Evolutionary conservation across 768 basidiomycete genomes (phyloP), one percentile per base, ranked within the genome.

Genomic region (Collybiopsis confluens): DNA sequence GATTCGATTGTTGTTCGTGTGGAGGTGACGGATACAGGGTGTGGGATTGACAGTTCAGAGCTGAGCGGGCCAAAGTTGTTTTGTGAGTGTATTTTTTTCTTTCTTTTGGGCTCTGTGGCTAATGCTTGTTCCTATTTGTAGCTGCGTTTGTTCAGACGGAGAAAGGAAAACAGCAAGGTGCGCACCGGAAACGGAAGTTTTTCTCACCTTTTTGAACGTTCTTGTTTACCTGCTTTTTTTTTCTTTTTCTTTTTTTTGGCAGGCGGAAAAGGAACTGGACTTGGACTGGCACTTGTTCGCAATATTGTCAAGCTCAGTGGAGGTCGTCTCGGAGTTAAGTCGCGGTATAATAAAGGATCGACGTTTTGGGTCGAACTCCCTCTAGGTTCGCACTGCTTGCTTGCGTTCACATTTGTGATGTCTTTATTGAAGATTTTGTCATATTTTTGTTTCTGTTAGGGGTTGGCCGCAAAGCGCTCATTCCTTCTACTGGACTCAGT

Each of bases 351-450:
- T 10, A 68, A 71, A 56, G 88, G 88, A n/a, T 84, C 81, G 28
- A 86, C 82, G 51, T 90, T 89, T 69, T 89, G 87, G 87, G 80
- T 80, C n/a, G 85, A 85, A 62, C 65, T 85, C 55, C 73, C 73
- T 6, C 64, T 82, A 6, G 79, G 79, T 16, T 33, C 30, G 30
- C n/a, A n/a, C 13, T 33, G 30, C 30, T 5, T 33, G 30, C 76
- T 82, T 33, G 13, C 13, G 13, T 33, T 13, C 30, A 6, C 6
- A 33, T 13, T 33, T n/a, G n/a, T n/a, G n/a, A n/a, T n/a, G n/a
- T n/a, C n/a, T n/a, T n/a, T n/a, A n/a, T n/a, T n/a, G n/a, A n/a
- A n/a, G 30, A 33, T 5, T 6, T 33, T 33, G 13, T 13, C 5
- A 33, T 13, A 13, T 33, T 33, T 13, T 13, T 5, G 5, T 33